These are phyloP conservation scores for Podospora comata DNA, from an alignment of 495 filamentous ascomycete genomes.

Conservation along the genomic window DNA sequence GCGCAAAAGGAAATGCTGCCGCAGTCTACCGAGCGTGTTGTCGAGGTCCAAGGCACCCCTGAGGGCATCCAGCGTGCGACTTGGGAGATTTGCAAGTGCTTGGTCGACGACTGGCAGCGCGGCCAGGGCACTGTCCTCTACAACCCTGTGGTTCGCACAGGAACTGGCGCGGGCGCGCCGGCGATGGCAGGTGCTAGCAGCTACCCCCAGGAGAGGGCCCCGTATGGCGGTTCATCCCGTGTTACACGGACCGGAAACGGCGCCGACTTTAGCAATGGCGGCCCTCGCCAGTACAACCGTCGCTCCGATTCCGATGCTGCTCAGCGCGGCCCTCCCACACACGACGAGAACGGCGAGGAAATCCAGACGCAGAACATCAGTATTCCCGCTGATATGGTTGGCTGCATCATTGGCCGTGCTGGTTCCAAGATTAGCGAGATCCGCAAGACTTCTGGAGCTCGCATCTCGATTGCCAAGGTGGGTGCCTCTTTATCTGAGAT, in stretches of 20 bases:
- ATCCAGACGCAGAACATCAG: constrained; percentile 99
- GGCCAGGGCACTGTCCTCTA: constrained; percentile 95
- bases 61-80: constrained; percentile 92
- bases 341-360: constrained; percentile 94
- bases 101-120: constrained; percentile 95
- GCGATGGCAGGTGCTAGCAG: constrained; percentile 35
- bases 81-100: constrained; percentile 98
- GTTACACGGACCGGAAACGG: constrained; percentile 95
- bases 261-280: constrained; percentile 89
- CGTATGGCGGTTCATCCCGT: constrained; percentile 61
- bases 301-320: constrained; percentile 78
- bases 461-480: constrained; percentile 94
- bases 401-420: constrained; percentile 93
- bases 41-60: constrained; percentile 90
- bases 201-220: constrained; percentile 39
- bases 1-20: constrained; percentile 99
- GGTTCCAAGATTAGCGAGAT: constrained; percentile 98
- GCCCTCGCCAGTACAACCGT: constrained; percentile 61
- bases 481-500: neutral
- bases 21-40: constrained; percentile 97
- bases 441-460: constrained; percentile 88
- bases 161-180: constrained; percentile 53
- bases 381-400: constrained; percentile 98
- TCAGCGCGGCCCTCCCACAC: constrained; percentile 69
- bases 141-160: constrained; percentile 85